Base-by-base conservation (phyloP, 2,329 filamentous ascomycete genomes). In the Lasiodiplodia sp. region DNA sequence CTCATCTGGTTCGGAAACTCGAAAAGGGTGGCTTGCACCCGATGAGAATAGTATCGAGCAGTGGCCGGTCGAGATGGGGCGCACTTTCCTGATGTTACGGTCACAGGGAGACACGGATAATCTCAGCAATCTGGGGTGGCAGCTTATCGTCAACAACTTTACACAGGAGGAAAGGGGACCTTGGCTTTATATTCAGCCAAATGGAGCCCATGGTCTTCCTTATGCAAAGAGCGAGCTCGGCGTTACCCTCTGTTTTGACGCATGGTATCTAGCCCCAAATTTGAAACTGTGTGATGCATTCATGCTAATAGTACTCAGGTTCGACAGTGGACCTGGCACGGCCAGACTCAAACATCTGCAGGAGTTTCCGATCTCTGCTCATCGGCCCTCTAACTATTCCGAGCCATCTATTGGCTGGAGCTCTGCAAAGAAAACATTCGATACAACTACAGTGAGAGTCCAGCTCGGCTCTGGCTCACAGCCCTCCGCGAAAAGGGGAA, bases 51-150 rank as follows among this genome's bases (percentile, higher is more conserved):
- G 58, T 16, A 3, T 7, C 2, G 14, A 51, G 31, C 23, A 31
- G n/a, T 63, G 58, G 58, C 58, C 58, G 2, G 58, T 63, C 11
- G 28, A 63, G 18, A 31, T 51, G 25, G 58, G 58, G 1, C 40
- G 23, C 25, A 34, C 40, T 7, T 63, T 63, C 23, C 25, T 63
- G 2, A 14, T 51, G 12, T 16, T 63, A n/a, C 23, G 40, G 16
- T 47, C 47, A 2, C 12, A 52, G 4, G 58, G 40, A 12, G n/a
- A 63, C 5, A 51, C 8, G 23, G 16, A 6, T 8, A 12, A 51
- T 10, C 18, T 21, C 14, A 10, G n/a, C n/a, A 34, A 3, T 21
- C 11, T n/a, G 51, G n/a, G n/a, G 5, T 44, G 40, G 40, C 18
- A 44, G 7, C 16, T 44, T 16, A 16, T 18, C 16, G 40, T 44